A percentile compares a stretch with the other conserved stretches of the same genome.
These are phyloP conservation scores for Vigna unguiculata DNA, from an alignment of 306 rosid species.

Conservation along the genomic window DNA sequence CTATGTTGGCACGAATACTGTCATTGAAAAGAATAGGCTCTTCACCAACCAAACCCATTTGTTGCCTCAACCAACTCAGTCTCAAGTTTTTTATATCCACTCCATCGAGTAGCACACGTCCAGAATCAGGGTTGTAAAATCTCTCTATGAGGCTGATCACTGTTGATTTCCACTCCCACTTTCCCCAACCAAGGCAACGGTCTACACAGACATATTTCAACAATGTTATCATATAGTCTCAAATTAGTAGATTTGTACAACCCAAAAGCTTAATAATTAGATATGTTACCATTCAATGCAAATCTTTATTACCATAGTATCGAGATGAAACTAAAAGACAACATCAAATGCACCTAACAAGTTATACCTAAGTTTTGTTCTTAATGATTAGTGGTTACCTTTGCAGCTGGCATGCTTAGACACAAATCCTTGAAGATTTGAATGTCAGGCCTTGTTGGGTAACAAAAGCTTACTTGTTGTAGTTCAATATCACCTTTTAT, in stretches of 20 bases:
- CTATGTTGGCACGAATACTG: conserved; percentile 77
- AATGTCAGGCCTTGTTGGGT: conserved; percentile 77
- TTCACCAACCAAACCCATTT: conserved; percentile 91
- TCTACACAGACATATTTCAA: conserved; percentile 50
- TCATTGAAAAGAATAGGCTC: conserved; percentile 91
- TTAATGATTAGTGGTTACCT: conserved; percentile 53
- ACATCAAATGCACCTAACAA: neutral
- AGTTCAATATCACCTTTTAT: conserved; percentile 70
- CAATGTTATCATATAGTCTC: conserved; percentile 2
- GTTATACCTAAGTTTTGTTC: neutral
- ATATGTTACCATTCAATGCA: too few species aligned
- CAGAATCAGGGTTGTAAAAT: conserved; percentile 77
- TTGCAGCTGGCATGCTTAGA: conserved; percentile 74
- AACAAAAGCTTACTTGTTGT: conserved; percentile 66
- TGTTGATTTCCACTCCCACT: conserved; percentile 94
- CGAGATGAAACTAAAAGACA: neutral
- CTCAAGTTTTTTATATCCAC: conserved; percentile 56
- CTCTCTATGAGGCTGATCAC: conserved; percentile 77
- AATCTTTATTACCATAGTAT: too few species aligned
- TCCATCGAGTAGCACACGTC: conserved; percentile 68
- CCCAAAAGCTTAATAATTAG: too few species aligned
- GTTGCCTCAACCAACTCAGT: conserved; percentile 83
- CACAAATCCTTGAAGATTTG: conserved; percentile 72
- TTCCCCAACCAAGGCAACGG: conserved; percentile 93
- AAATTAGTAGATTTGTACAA: neutral